Evolutionary conservation across 2,329 filamentous ascomycete species (phyloP), one percentile per base, ranked within the genome.

Genomic region (Penicillium sp.): DNA sequence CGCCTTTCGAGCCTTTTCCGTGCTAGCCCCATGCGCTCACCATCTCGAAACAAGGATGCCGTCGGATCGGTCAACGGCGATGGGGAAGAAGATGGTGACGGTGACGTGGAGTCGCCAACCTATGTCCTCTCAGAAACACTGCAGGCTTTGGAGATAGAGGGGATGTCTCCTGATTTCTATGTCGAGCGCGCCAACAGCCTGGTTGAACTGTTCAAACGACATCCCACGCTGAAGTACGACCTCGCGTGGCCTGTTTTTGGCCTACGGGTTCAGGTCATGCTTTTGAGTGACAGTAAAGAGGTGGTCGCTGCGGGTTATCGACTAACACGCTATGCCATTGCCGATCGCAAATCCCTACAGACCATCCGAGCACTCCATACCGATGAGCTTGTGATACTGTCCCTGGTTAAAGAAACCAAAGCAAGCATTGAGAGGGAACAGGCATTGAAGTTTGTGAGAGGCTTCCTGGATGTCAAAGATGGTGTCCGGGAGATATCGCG

Each of bases 351-450:
- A 41, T 98, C 93, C 3, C 76, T 98, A 22, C 86, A 87, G 65
- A 95, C 84, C 43, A 95, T 98, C 53, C 82, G 91, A 49, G 79
- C 79, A 13, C 74, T 97, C 19, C 90, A 96, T 58, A 97, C 89
- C 0, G 94, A 98, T 66, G 91, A 88, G 61, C 76, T 97, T 19
- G 90, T 96, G 26, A 88, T 95, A 34, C 77, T 91, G 61, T 97
- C 93, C 1, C 75, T 98, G 31, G 88, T 94, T 57, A 97, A 97
- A 66, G 93, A 97, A 67, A 85, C 87, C 63, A 97, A 96, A 68
- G 88, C 91, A n/a, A 90, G 91, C 59, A 87, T 98, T 17, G 93
- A 98, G 72, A 81, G 94, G 47, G 93, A 98, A 68, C 93, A 98
- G 70, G 93, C 93, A 12, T 75, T 98, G 61, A 98, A 98, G 67